Base-by-base conservation (phyloP, 2,329 filamentous ascomycete species). In the Botrytis aclada region DNA sequence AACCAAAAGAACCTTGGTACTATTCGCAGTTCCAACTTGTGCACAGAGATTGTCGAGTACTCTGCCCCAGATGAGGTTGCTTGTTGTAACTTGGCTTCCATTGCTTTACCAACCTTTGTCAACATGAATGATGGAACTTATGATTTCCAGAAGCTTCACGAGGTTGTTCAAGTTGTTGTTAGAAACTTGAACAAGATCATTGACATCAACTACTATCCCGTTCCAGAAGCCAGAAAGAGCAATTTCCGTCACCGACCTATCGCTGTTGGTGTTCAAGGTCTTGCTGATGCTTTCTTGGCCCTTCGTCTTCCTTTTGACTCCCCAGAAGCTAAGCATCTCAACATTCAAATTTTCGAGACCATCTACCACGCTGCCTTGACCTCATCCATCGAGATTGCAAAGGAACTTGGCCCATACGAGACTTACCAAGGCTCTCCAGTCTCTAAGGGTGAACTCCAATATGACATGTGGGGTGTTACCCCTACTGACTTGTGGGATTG, bases 1-100 rank as follows among this genome's bases (percentile, higher is more conserved):
- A 99, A 99, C 89, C 96, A 99, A 87, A 98, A 99, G 92, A 99
- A 99, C 85, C 88, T 99, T 45, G 96, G 96, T 77, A 98, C 95
- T 75, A 99, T 99, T 80, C 94, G 94, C 84, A 98, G 94, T 88
- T 99, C 96, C 81, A 99, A 99, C 84, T 88, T 99, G 66, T 99
- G 96, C 90, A 98, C 95, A 69, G 96, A 99, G 85, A 99, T 99
- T 79, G 89, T 99, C 77, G 96, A 99, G 86, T 99, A 98, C 87
- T 97, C 88, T 77, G 94, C 96, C 51, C 95, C 96, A 51, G 96
- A 99, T 83, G 96, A 99, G 88, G 96, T 99, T 69, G 96, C 96
- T 78, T 96, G 98, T 74, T 99, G 96, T 88, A 99, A 99, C 86
- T 85, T 99, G 83, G 96, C 96, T 54, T 99, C 96, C 7, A 87